Evolutionary conservation across 805 yeast genomes (phyloP).

Genomic region (Zygosaccharomyces kombuchaensis): DNA sequence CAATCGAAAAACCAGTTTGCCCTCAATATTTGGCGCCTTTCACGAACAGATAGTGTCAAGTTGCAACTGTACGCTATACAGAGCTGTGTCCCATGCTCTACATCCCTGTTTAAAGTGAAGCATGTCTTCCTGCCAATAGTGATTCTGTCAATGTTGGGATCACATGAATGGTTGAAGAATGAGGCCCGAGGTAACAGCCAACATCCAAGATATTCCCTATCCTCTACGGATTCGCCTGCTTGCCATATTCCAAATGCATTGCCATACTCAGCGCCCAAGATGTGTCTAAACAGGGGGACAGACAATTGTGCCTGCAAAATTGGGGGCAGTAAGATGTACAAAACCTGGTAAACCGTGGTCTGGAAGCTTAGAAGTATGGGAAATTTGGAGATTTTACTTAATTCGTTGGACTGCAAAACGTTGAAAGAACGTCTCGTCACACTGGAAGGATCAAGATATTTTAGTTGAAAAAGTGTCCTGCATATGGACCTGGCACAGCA

Average conservation of each 20-base stretch:
- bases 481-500: conserved; percentile 47
- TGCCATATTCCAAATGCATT: conserved; percentile 73
- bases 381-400: conserved; percentile 41
- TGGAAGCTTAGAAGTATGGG: conserved; percentile 49
- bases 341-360: conserved; percentile 44
- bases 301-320: conserved; percentile 37
- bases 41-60: conserved; percentile 38
- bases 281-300: conserved; percentile 39
- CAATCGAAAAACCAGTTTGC: conserved; percentile 61
- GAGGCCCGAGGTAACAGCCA: conserved; percentile 60
- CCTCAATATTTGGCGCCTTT: conserved; percentile 41
- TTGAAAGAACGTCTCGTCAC: conserved; percentile 31
- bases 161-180: conserved; percentile 63
- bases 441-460: conserved; percentile 18
- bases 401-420: conserved; percentile 49
- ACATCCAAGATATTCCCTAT: conserved; percentile 54
- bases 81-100: conserved; percentile 45
- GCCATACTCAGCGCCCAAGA: conserved; percentile 57
- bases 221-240: conserved; percentile 39
- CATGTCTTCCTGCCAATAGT: conserved; percentile 36
- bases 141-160: conserved; percentile 49
- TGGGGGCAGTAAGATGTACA: conserved; percentile 39
- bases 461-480: conserved; percentile 35
- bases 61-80: conserved; percentile 58
- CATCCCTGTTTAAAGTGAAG: conserved; percentile 41